Conservation (phyloP, 2,329 filamentous ascomycete genomes). For the Lecanicillium sp. region DNA sequence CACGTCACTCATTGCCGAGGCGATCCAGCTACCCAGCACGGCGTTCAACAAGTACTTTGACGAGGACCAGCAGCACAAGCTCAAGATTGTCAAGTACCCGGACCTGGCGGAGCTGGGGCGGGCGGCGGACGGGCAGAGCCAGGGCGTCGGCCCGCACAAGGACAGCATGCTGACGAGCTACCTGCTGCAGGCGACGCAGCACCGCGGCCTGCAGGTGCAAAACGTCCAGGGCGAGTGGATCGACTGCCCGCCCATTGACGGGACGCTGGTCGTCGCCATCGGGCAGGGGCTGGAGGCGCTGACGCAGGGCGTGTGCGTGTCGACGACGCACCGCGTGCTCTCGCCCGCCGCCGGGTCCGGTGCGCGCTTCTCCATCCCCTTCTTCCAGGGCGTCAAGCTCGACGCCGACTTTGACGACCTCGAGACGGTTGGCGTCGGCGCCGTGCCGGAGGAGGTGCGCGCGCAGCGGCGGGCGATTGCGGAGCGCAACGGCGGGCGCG, state of each 20-base stretch:
- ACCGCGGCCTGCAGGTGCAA: conserved; percentile 74
- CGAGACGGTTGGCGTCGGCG: conserved; percentile 48
- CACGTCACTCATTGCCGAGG: conserved; percentile 74
- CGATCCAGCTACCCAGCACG: conserved; percentile 59
- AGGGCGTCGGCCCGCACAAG: conserved; percentile 72
- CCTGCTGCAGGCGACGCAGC: conserved; percentile 70
- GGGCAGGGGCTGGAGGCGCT: conserved; percentile 82
- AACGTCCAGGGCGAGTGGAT: conserved; percentile 74
- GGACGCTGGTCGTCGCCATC: conserved; percentile 79
- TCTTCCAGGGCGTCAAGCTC: conserved; percentile 80
- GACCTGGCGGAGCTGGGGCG: conserved; percentile 55
- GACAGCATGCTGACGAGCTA: conserved; percentile 80
- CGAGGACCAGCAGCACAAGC: conserved; percentile 67
- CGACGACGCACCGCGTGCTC: conserved; percentile 79
- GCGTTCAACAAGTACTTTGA: conserved; percentile 80
- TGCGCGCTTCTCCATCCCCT: conserved; percentile 71
- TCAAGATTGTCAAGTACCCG: conserved; percentile 85
- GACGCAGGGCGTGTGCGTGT: conserved; percentile 73
- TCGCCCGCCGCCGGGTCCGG: conserved; percentile 62
- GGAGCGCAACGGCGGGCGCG: conserved; percentile 44
- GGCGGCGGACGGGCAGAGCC: conserved; percentile 33
- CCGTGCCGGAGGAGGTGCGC: conserved; percentile 54
- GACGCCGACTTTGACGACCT: conserved; percentile 75
- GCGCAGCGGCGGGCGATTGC: conserved; percentile 54
- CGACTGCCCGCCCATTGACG: conserved; percentile 66